Base-by-base conservation (phyloP, 305 asterid genomes). In the Andrographis paniculata region DNA sequence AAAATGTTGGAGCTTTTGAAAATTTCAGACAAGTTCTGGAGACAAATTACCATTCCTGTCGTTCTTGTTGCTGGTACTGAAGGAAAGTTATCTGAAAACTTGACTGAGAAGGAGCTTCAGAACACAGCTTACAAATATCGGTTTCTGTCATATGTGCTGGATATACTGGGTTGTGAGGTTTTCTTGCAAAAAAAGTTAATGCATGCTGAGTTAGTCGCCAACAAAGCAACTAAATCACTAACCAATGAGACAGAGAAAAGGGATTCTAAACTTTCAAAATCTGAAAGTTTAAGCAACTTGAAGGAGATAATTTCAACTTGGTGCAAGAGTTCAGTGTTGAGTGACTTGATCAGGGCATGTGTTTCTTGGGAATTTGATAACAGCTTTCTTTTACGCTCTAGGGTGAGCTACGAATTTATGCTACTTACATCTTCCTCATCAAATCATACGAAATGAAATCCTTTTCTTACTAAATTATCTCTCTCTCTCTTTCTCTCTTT, bases 101-200 rank as follows among this genome's bases (percentile, higher is more conserved):
- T 52, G 55, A 50, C 80, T 9, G 60, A 61, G 42, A 38, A 45
- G 63, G 78, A 76, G 62, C 60, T 74, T 61, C 78, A 48, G 51
- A 60, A 56, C 60, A 59, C 55, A 58, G 70, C 77, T 16, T 78
- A 71, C 67, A 65, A 66, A 65, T 79, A 77, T 68, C 83, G 69
- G 19, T 64, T 76, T 55, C 74, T 77, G 50, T 71, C 84, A 44
- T 51, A 66, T 56, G 65, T 82, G 41, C 73, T 92, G 67, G 94
- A 87, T 73, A 60, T 84, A 54, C 71, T 92, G 63, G 74, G 78
- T 60, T 76, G 64, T 72, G 97, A 92, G 72, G 58, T 82, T 41
- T 84, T 92, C 64, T 52, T 84, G 76, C 94, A 84, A 51, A 92
- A 74, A 70, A 92, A 78, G 71, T 31, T 84, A 55, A 60, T 71